Evolutionary conservation across 2,329 filamentous ascomycete species (phyloP).

Genomic region (Phialophora macrospora): DNA sequence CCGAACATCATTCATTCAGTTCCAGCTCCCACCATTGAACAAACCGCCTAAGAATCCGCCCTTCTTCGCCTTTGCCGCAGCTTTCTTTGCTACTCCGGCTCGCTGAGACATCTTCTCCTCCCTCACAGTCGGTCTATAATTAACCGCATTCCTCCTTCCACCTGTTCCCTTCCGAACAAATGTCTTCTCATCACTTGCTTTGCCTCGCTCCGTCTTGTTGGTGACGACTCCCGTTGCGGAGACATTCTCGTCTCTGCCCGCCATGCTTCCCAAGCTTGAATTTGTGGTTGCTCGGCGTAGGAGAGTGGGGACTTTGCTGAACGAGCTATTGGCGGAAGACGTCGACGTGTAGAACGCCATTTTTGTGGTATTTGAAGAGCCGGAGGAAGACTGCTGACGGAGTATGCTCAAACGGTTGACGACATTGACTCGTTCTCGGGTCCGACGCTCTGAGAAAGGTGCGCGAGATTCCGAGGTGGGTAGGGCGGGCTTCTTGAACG

Average conservation of each 20-base stretch:
- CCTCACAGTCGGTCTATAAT: conserved; percentile 36
- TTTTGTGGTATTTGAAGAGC: conserved; percentile 31
- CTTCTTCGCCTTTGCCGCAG: conserved; percentile 31
- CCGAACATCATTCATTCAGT: conserved; percentile 18
- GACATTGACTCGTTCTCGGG: conserved; percentile 48
- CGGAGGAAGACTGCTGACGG: conserved; percentile 51
- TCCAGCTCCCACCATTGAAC: conserved; percentile 35
- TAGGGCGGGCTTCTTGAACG: conserved; percentile 40
- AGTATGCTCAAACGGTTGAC: conserved; percentile 53
- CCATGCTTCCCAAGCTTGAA: conserved; percentile 33
- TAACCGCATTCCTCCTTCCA: conserved; percentile 37
- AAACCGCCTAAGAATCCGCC: conserved; percentile 36
- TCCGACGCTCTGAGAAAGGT: conserved; percentile 41
- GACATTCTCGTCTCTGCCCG: conserved; percentile 33
- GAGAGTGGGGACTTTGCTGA: conserved; percentile 35
- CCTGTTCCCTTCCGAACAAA: conserved; percentile 38
- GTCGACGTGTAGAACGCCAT: conserved; percentile 37
- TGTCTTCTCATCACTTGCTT: conserved; percentile 36
- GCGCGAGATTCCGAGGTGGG: conserved; percentile 33
- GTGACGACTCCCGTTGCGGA: conserved; percentile 39
- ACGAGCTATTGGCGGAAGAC: conserved; percentile 23
- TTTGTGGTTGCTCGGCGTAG: conserved; percentile 40
- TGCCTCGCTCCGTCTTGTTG: conserved; percentile 36
- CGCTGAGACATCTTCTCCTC: conserved; percentile 39
- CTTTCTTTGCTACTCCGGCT: conserved; percentile 36